Conservation (phyloP, 176 grass and related monocot species). For the Bothriochloa decipiens region DNA sequence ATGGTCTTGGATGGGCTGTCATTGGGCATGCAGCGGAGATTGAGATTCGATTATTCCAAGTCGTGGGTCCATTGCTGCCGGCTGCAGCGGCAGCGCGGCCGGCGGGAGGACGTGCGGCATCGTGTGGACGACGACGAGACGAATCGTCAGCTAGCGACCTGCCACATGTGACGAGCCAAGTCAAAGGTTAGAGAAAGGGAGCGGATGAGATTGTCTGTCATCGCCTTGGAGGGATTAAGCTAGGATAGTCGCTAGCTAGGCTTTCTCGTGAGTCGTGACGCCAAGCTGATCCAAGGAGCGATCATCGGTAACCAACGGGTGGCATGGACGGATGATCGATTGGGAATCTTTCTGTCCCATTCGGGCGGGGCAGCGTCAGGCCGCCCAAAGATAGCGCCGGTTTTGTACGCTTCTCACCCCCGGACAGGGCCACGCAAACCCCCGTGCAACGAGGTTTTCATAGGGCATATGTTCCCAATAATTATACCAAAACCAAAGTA, state of each 20-base stretch:
- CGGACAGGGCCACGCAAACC: too few relatives aligned
- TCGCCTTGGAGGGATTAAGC: background rate
- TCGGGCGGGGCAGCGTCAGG: constrained; percentile 14
- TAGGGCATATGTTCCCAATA: too few relatives aligned
- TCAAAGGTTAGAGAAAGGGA: background rate
- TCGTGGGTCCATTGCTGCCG: background rate
- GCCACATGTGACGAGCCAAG: background rate
- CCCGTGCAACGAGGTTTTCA: too few relatives aligned
- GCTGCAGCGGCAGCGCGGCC: too few relatives aligned
- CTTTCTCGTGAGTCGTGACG: background rate
- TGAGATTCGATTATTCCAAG: too few relatives aligned
- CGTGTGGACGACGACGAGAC: too few relatives aligned
- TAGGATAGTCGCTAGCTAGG: background rate
- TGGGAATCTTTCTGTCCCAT: constrained; percentile 16
- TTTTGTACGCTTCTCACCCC: constrained; percentile 12
- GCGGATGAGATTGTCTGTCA: background rate
- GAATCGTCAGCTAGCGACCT: background rate
- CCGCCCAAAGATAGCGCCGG: constrained; percentile 28
- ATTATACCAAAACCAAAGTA: too few relatives aligned
- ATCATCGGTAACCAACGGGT: too few relatives aligned
- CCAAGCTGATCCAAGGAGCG: background rate
- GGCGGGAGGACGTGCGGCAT: too few relatives aligned
- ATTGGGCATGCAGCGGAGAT: too few relatives aligned
- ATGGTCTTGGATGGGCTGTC: too few relatives aligned
- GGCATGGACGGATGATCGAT: background rate